These are phyloP conservation scores for Thelephora aurantiotincta DNA, from an alignment of 768 basidiomycete species.

Conservation along the genomic window DNA sequence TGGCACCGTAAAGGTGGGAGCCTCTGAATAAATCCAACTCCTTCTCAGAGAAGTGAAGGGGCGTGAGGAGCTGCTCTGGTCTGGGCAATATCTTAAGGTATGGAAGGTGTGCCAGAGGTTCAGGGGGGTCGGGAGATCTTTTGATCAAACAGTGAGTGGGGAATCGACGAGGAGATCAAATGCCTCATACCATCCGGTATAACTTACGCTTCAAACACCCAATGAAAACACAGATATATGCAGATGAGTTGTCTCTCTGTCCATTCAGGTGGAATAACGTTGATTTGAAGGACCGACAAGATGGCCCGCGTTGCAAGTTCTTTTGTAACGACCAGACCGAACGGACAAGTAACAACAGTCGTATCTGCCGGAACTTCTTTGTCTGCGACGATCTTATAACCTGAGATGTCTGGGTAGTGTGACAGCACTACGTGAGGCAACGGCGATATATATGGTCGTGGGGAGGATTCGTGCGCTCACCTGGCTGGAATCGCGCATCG, in stretches of 20 bases:
- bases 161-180: neutral
- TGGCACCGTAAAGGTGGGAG: conserved; percentile 71
- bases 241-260: conserved; percentile 55
- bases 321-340: conserved; percentile 50
- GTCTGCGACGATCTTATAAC: conserved; percentile 36
- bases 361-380: conserved; percentile 33
- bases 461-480: conserved; percentile 18
- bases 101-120: conserved; percentile 28
- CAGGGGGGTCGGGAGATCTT: conserved; percentile 3
- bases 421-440: neutral
- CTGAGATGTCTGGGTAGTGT: conserved; percentile 16
- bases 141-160: conserved; percentile 4
- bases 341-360: conserved; percentile 52
- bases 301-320: conserved; percentile 31
- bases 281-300: conserved; percentile 20
- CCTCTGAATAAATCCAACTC: conserved; percentile 63
- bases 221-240: conserved; percentile 53
- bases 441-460: neutral
- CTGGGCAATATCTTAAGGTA: conserved; percentile 63
- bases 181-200: conserved; percentile 8
- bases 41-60: conserved; percentile 49
- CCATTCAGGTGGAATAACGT: conserved; percentile 24
- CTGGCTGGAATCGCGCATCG: conserved; percentile 28
- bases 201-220: conserved; percentile 28
- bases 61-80: conserved; percentile 42